phyloP scores from a whole-genome alignment of 31 red algal genomes.

The Odonthalia washingtoniensis region DNA sequence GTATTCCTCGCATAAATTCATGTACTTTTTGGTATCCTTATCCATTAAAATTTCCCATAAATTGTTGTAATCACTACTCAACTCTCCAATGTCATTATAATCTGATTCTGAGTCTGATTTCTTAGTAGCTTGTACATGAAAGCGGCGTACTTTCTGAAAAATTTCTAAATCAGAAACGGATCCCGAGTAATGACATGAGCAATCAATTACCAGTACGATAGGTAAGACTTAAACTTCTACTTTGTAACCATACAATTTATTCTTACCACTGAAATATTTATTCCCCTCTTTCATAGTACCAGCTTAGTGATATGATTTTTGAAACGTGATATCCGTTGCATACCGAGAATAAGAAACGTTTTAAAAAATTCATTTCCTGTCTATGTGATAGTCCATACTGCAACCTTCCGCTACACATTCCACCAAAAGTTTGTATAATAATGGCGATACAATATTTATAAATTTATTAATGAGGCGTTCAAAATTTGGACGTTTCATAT shows the following conservation, averaged over 20 bases:
- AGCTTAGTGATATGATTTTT: neutral
- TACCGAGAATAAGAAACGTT: neutral
- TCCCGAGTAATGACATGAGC: neutral
- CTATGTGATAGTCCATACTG: too few relatives aligned
- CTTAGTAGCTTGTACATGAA: neutral
- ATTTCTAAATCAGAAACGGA: neutral
- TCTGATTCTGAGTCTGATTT: too few relatives aligned
- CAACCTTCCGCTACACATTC: too few relatives aligned
- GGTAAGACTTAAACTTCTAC: neutral
- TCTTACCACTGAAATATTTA: neutral
- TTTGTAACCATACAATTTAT: neutral
- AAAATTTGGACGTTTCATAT: neutral
- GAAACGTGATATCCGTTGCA: neutral
- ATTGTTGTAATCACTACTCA: too few relatives aligned
- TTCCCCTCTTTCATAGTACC: neutral
- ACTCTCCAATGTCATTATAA: too few relatives aligned
- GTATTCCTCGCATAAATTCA: neutral
- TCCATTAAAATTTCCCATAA: too few relatives aligned
- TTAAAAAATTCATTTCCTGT: too few relatives aligned
- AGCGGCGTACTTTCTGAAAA: neutral
- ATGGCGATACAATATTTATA: neutral
- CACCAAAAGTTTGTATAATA: too few relatives aligned
- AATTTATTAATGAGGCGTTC: slow-evolving; percentile 13
- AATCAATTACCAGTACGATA: neutral
- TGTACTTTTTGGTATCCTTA: neutral